These are phyloP conservation scores for Maudiozyma bulderi DNA, from an alignment of 805 yeast genomes.

Conservation along the genomic window DNA sequence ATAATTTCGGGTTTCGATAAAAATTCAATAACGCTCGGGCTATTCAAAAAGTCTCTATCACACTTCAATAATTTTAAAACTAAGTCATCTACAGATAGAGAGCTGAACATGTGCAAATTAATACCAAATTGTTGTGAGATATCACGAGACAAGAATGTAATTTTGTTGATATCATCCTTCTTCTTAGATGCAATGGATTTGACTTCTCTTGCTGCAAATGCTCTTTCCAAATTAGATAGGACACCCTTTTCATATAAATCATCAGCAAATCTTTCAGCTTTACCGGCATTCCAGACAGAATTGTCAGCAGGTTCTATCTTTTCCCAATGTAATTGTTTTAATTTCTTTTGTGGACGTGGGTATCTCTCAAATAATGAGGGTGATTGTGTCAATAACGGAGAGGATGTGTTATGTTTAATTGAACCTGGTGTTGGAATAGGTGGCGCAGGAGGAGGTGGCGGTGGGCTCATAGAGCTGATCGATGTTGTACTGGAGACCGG, in stretches of 20 bases:
- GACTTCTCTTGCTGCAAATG: constrained; percentile 74
- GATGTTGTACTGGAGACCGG: constrained; percentile 3
- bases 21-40: constrained; percentile 73
- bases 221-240: constrained; percentile 70
- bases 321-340: constrained; percentile 97
- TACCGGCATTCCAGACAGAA: constrained; percentile 75
- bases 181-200: constrained; percentile 41
- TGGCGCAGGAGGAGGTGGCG: constrained; percentile 30
- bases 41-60: constrained; percentile 58
- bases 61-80: constrained; percentile 68
- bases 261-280: constrained; percentile 47
- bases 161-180: constrained; percentile 41
- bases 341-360: constrained; percentile 63
- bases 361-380: constrained; percentile 36
- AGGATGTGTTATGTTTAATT: constrained; percentile 12
- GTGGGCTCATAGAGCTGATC: constrained; percentile 10
- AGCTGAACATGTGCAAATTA: constrained; percentile 71
- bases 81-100: constrained; percentile 51
- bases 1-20: constrained; percentile 64
- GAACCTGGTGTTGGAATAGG: constrained; percentile 10
- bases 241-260: constrained; percentile 69
- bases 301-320: constrained; percentile 73
- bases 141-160: constrained; percentile 70
- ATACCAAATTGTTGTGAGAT: constrained; percentile 92
- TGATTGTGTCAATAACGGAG: constrained; percentile 30